Evolutionary conservation across 768 basidiomycete genomes (phyloP).

Genomic region (Leccinellum rugosiceps): DNA sequence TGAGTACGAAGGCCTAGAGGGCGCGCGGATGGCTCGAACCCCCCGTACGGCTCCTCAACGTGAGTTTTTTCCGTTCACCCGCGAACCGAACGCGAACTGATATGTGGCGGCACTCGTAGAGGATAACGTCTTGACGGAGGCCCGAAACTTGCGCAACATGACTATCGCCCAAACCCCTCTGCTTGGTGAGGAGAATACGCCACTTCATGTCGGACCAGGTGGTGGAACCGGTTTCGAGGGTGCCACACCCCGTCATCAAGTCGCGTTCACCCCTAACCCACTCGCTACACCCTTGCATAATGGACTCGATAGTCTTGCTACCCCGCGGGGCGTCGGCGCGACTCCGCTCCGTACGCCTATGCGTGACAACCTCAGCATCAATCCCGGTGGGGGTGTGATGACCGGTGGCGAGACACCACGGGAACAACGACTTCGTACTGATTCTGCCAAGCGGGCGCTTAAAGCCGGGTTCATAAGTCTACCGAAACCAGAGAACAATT

Average conservation of each 20-base stretch:
- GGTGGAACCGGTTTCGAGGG: constrained; percentile 92
- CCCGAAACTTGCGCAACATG: constrained; percentile 94
- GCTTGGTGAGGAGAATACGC: constrained; percentile 96
- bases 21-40: constrained; percentile 89
- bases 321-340: constrained; percentile 54
- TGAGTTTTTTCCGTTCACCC: constrained; percentile 41
- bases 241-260: constrained; percentile 89
- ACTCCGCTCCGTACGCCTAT: constrained; percentile 94
- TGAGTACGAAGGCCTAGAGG: constrained; percentile 88
- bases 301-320: constrained; percentile 45
- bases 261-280: constrained; percentile 94
- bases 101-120: constrained; percentile 45
- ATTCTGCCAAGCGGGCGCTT: constrained; percentile 71
- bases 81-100: constrained; percentile 9
- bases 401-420: constrained; percentile 68
- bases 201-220: constrained; percentile 68
- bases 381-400: constrained; percentile 60
- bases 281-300: constrained; percentile 78
- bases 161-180: constrained; percentile 89
- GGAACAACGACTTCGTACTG: constrained; percentile 60
- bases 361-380: constrained; percentile 89
- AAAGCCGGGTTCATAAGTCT: constrained; percentile 78
- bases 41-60: constrained; percentile 93
- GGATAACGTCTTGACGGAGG: constrained; percentile 93
- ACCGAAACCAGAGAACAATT: constrained; percentile 95